These are phyloP conservation scores for Neofusicoccum kwambonambiense DNA, from an alignment of 2,329 filamentous ascomycete genomes.

Conservation along the genomic window DNA sequence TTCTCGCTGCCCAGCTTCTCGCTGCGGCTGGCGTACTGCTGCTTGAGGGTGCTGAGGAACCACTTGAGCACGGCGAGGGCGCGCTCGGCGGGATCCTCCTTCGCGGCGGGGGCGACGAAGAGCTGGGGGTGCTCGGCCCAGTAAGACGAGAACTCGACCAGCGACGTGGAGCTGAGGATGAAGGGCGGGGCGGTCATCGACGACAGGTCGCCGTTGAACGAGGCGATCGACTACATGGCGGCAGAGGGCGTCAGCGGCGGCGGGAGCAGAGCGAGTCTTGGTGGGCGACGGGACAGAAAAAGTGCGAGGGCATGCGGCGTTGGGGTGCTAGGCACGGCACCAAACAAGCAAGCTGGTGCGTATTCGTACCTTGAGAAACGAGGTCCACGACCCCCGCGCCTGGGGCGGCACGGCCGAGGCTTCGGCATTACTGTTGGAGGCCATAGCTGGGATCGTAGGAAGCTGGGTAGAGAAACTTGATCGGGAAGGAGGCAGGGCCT, in stretches of 20 bases:
- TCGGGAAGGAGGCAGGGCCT: not conserved
- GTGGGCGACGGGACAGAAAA: not conserved
- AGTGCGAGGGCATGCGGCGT: not conserved
- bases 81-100: constrained; percentile 77
- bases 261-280: not conserved
- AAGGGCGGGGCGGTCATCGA: constrained; percentile 58
- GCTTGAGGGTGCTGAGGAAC: constrained; percentile 91
- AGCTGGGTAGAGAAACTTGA: not conserved
- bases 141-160: constrained; percentile 57
- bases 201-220: constrained; percentile 57
- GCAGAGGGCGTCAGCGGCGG: not conserved
- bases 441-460: not conserved
- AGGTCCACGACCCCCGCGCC: constrained; percentile 49
- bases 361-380: constrained; percentile 47
- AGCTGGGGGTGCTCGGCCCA: constrained; percentile 60
- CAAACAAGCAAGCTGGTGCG: not conserved
- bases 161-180: constrained; percentile 55
- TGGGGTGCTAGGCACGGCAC: not conserved
- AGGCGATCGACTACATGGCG: constrained; percentile 45
- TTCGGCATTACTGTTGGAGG: constrained; percentile 13
- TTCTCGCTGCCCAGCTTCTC: constrained; percentile 89
- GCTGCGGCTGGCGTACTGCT: constrained; percentile 73
- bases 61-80: constrained; percentile 88
- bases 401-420: constrained; percentile 45
- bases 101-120: constrained; percentile 77